A percentile compares a stretch with the other conserved stretches of the same genome.
phyloP scores from a whole-genome alignment of 192 early-diverging fungal genomes.

The Gorgonomyces haynaldii region DNA sequence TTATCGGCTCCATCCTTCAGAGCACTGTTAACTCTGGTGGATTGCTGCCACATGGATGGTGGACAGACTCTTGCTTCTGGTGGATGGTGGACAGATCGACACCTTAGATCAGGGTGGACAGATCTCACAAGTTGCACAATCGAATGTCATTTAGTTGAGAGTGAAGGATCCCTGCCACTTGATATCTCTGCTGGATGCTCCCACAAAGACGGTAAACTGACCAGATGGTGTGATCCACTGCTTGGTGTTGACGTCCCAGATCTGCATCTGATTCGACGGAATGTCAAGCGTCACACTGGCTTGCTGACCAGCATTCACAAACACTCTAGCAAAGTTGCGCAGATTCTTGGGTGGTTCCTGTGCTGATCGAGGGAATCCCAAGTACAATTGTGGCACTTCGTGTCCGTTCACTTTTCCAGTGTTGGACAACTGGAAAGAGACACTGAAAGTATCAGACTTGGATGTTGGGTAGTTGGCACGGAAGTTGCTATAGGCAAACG shows the following conservation, averaged over 20 bases:
- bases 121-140: too few species aligned
- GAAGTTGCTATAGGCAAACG: conserved; percentile 33
- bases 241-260: conserved; percentile 24
- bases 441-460: conserved; percentile 5
- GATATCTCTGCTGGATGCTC: conserved; percentile 42
- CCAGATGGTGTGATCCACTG: conserved; percentile 37
- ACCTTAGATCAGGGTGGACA: too few species aligned
- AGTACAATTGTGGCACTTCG: conserved; percentile 37
- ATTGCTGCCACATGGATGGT: too few species aligned
- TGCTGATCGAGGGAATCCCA: conserved; percentile 17
- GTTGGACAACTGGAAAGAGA: conserved; percentile 27
- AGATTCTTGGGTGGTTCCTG: conserved; percentile 20
- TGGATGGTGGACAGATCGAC: too few species aligned
- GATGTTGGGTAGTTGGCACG: neutral
- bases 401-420: conserved; percentile 18
- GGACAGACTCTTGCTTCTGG: too few species aligned
- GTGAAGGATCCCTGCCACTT: conserved; percentile 1
- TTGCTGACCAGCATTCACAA: conserved; percentile 27
- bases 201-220: conserved; percentile 35
- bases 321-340: conserved; percentile 24
- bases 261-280: conserved; percentile 23
- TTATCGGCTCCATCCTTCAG: too few species aligned
- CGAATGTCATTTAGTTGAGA: too few species aligned
- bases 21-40: too few species aligned
- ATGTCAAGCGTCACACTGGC: conserved; percentile 29